Percentiles rank a stretch among this genome's conserved stretches.
These are phyloP conservation scores for Citrus glauca DNA, from an alignment of 345 rosid genomes.

Conservation along the genomic window DNA sequence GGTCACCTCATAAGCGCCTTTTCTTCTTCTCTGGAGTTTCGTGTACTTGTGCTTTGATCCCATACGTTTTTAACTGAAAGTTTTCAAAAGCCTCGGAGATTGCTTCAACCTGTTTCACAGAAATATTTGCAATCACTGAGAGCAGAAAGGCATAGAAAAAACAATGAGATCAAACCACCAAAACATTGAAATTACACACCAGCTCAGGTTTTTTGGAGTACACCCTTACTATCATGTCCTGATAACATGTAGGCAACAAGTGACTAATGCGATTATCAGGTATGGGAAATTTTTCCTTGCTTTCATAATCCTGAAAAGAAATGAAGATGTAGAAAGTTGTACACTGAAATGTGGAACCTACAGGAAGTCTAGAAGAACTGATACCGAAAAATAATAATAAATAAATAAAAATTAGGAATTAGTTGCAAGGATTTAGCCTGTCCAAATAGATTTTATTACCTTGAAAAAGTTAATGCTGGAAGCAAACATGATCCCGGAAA, in stretches of 20 bases:
- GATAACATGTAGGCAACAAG: conserved; percentile 75
- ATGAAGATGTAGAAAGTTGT: not conserved
- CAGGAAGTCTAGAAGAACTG: not conserved
- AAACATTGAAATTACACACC: conserved; percentile 37
- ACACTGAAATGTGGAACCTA: not conserved
- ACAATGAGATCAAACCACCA: not conserved
- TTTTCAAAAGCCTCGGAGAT: conserved; percentile 89
- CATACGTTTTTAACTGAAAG: conserved; percentile 81
- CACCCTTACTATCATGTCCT: conserved; percentile 93
- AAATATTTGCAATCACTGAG: not conserved
- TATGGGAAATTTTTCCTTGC: conserved; percentile 68
- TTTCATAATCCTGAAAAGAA: conserved; percentile 71
- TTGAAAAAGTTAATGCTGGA: conserved; percentile 89
- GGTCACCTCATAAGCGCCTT: conserved; percentile 41
- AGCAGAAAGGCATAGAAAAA: not conserved
- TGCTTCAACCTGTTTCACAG: conserved; percentile 62
- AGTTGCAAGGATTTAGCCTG: not conserved
- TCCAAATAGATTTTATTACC: conserved; percentile 38
- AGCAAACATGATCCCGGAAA: conserved; percentile 2
- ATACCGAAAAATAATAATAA: not conserved
- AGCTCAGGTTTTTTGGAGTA: conserved; percentile 82
- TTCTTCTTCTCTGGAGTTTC: conserved; percentile 90
- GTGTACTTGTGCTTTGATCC: conserved; percentile 86
- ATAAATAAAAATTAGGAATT: not conserved
- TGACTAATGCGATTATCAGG: conserved; percentile 76